Conservation (phyloP, 2,329 filamentous ascomycete species). For the Chrysoporthe cubensis region DNA sequence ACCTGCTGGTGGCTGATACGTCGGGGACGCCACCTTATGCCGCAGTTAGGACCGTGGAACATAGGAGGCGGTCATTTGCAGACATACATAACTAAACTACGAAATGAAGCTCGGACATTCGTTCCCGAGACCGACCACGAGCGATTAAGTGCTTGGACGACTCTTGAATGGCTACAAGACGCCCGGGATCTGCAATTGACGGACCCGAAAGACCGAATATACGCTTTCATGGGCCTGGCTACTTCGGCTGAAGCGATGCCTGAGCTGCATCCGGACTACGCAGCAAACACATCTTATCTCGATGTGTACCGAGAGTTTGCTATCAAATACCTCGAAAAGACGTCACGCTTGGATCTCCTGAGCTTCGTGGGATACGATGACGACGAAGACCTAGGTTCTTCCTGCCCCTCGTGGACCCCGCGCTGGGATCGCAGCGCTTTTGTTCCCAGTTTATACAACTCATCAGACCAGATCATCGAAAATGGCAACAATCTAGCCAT, state of each 20-base stretch:
- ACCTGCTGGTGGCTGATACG: background rate
- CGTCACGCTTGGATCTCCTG: constrained; percentile 15
- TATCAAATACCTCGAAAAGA: constrained; percentile 1
- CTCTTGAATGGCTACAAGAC: background rate
- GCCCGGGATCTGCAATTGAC: background rate
- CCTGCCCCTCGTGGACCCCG: constrained; percentile 31
- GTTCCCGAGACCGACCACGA: no score
- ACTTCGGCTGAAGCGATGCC: constrained; percentile 6
- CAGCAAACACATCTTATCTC: constrained; percentile 6
- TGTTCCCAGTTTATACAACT: rapidly evolving
- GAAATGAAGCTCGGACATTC: background rate
- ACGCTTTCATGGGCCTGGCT: constrained; percentile 15
- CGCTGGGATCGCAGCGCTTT: constrained; percentile 10
- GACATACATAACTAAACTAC: background rate
- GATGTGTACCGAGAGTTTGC: constrained; percentile 21
- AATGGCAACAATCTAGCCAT: background rate
- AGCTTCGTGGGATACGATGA: constrained; percentile 31
- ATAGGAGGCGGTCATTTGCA: background rate
- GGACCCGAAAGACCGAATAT: constrained; percentile 17
- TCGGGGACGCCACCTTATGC: background rate
- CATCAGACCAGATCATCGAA: no score
- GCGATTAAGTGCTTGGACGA: no score
- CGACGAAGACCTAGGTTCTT: constrained; percentile 40
- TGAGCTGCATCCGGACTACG: constrained; percentile 8
- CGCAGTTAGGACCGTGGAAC: background rate